These are phyloP conservation scores for Dunaliella salina DNA, from an alignment of 163 green algal species.

Conservation along the genomic window DNA sequence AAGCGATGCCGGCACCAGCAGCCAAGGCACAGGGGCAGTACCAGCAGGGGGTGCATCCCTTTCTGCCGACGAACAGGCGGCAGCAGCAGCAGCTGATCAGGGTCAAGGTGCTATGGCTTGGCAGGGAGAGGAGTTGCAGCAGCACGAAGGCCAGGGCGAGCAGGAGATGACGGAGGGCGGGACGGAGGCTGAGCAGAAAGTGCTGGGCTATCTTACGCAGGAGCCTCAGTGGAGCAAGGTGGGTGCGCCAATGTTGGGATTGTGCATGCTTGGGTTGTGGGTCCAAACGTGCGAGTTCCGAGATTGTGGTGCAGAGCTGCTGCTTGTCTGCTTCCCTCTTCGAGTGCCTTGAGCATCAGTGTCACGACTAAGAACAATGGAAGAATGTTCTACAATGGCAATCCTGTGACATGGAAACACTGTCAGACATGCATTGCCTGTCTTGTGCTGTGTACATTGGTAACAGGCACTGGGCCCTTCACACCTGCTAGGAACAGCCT, in stretches of 20 bases:
- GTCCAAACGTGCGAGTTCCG: no score
- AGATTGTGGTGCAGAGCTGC: no score
- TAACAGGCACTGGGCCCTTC: no score
- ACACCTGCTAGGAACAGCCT: no score
- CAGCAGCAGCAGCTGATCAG: neutral
- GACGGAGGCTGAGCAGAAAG: slow-evolving; percentile 39
- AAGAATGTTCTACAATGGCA: no score
- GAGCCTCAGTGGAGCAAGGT: slow-evolving; percentile 39
- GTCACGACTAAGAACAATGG: no score
- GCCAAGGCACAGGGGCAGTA: neutral
- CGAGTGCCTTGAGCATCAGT: no score
- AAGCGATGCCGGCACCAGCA: neutral
- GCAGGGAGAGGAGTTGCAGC: neutral
- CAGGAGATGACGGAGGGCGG: neutral
- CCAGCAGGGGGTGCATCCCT: neutral
- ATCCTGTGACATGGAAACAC: no score
- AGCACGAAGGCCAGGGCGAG: neutral
- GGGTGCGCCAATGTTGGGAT: neutral
- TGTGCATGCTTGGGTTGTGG: no score
- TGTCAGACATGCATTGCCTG: no score
- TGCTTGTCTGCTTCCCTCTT: no score
- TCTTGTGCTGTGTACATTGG: no score
- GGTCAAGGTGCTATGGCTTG: neutral
- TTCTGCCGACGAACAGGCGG: neutral
- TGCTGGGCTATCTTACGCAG: slow-evolving; percentile 39